Evolutionary conservation across 78 protist species (phyloP), one percentile per base, ranked within the genome.

Genomic region (Dictyostelium purpureum): DNA sequence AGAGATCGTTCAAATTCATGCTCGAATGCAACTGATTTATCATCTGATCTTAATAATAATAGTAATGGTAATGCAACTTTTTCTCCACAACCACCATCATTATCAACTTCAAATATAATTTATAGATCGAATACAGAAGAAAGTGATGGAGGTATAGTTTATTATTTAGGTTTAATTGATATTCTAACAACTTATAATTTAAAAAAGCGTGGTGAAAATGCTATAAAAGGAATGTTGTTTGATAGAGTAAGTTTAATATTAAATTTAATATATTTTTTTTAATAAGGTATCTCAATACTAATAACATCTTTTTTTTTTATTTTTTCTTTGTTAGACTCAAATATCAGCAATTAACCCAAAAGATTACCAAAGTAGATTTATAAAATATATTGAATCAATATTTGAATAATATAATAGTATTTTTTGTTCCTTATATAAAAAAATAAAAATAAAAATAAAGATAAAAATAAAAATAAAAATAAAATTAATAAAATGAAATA

Each of bases 171-270:
- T 14, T 40, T 92, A 16, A 82, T 92, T 26, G 95, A 92, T 47
- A 83, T 76, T 37, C 26, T 92, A 18, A 92, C 95, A 45, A 82
- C 89, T 56, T 92, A 92, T 37, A 88, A 92, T 76, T 24, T 79
- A 33, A 92, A 92, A 47, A 92, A 92, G 35, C 66, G 88, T 38
- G 95, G 90, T 18, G 95, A 92, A 69, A 88, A 80, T 59, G 95
- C 90, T 21, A 67, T 92, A 4, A 92, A 92, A 77, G 61, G 87
- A n/a, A 49, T 92, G 40, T 5, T 92, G 14, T 92, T 79, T 79
- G 88, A 88, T 76, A 88, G 63, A 33, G 90, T 69, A 82, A 33
- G 59, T 63, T 21, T 38, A 26, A 14, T 61, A 12, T 26, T 70
- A 33, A 24, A 12, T n/a, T 26, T 11, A 3, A 1, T n/a, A 26